Conservation (phyloP, 169 alveolate genomes). For the Fabrea salina region DNA sequence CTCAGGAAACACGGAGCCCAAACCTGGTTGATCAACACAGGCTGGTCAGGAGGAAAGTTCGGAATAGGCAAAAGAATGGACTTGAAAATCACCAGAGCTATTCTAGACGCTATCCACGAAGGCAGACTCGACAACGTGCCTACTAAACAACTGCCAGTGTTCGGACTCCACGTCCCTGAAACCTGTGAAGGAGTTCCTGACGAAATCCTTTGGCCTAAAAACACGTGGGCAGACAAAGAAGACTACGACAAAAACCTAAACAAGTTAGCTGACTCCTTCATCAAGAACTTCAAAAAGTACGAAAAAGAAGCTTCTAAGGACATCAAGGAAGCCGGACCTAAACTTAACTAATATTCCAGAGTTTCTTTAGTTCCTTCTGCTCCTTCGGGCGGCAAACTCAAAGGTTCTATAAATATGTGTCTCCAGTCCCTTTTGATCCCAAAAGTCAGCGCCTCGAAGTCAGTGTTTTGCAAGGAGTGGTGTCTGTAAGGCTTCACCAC, state of each 20-base stretch:
- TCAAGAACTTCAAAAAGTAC: constrained; percentile 81
- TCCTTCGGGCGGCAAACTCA: neutral
- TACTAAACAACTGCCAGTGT: constrained; percentile 67
- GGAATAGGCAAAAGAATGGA: constrained; percentile 93
- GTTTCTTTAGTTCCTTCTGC: no score
- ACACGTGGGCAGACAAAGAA: constrained; percentile 85
- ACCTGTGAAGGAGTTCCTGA: constrained; percentile 80
- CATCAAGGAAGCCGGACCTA: constrained; percentile 69
- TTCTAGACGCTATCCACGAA: constrained; percentile 90
- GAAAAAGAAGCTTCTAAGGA: constrained; percentile 54
- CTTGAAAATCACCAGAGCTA: constrained; percentile 85
- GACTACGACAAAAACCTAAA: constrained; percentile 66
- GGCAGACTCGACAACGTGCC: constrained; percentile 72
- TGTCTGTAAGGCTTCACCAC: neutral
- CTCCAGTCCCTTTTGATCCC: neutral
- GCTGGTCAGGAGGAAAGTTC: constrained; percentile 93
- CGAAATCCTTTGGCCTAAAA: constrained; percentile 77
- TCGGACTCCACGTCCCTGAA: constrained; percentile 83
- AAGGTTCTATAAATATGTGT: neutral
- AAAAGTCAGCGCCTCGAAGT: neutral
- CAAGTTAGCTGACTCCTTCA: constrained; percentile 77
- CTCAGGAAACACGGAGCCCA: constrained; percentile 64
- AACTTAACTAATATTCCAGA: neutral
- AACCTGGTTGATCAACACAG: constrained; percentile 94
- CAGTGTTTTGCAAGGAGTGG: neutral